Conservation (phyloP, 768 basidiomycete species). For the Phanerochaete sordida region DNA sequence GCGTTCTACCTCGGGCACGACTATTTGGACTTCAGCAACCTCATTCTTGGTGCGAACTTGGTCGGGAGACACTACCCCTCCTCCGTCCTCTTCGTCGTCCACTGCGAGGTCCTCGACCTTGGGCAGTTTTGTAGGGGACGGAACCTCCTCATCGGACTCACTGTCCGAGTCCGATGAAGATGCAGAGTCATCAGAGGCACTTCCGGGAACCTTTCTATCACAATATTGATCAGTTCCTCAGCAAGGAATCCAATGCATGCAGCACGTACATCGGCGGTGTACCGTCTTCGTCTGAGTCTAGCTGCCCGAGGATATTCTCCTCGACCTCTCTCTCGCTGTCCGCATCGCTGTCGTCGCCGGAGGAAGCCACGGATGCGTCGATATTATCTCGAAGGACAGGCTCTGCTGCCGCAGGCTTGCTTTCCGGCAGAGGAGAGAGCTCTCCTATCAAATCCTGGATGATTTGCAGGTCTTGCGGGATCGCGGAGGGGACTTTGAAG, state of each 20-base stretch:
- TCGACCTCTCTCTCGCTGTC: conserved; percentile 75
- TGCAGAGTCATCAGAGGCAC: conserved; percentile 29
- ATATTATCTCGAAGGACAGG: neutral
- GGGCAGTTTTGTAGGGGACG: neutral
- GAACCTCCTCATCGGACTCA: conserved; percentile 26
- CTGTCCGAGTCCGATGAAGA: conserved; percentile 21
- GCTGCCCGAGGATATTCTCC: conserved; percentile 45
- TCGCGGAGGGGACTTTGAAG: conserved; percentile 58
- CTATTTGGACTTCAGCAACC: conserved; percentile 52
- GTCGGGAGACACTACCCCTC: conserved; percentile 33
- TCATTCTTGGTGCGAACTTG: conserved; percentile 73
- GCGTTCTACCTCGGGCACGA: conserved; percentile 59
- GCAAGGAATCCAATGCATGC: neutral
- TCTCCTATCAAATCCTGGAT: conserved; percentile 64
- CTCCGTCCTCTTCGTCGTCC: conserved; percentile 58
- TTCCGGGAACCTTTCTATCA: conserved; percentile 9
- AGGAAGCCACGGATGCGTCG: conserved; percentile 1
- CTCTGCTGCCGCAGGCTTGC: neutral
- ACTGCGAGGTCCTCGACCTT: neutral
- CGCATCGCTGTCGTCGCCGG: conserved; percentile 42
- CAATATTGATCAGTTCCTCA: neutral
- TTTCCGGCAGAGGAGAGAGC: conserved; percentile 9
- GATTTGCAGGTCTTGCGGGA: conserved; percentile 73
- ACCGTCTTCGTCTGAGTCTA: conserved; percentile 37
- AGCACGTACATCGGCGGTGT: conserved; percentile 7